Evolutionary conservation across 2,329 filamentous ascomycete genomes (phyloP).

Genomic region (Mycosphaerella sp.): DNA sequence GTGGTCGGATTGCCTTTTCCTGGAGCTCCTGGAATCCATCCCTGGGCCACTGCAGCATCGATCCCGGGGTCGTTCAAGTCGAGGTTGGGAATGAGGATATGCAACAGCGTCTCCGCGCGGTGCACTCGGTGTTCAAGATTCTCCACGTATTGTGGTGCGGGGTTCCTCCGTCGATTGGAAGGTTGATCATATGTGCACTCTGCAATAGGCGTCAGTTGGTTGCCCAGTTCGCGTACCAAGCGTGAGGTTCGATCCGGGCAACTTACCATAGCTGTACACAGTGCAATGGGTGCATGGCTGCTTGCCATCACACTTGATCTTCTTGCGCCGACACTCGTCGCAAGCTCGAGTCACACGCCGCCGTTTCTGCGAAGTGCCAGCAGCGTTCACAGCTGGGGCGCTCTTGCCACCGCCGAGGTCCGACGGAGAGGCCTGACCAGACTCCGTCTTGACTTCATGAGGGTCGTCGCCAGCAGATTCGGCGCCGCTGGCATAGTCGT

Average conservation of each 20-base stretch:
- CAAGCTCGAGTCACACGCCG: slow-evolving; percentile 84
- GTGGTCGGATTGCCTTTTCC: slow-evolving; percentile 26
- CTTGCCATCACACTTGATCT: slow-evolving; percentile 51
- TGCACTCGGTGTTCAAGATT: slow-evolving; percentile 76
- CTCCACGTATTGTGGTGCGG: slow-evolving; percentile 87
- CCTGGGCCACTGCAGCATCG: slow-evolving; percentile 57
- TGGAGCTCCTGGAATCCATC: slow-evolving; percentile 35
- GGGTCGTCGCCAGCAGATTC: slow-evolving; percentile 29
- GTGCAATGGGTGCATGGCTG: slow-evolving; percentile 77
- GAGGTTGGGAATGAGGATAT: slow-evolving; percentile 73
- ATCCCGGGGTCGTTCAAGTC: slow-evolving; percentile 79
- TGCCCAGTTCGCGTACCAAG: neutral
- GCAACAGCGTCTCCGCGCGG: slow-evolving; percentile 72
- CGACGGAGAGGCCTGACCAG: slow-evolving; percentile 24
- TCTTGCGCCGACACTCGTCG: slow-evolving; percentile 72
- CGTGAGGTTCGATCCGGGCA: neutral
- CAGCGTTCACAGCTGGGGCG: slow-evolving; percentile 21
- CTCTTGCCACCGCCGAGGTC: slow-evolving; percentile 14
- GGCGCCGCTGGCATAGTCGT: slow-evolving; percentile 28
- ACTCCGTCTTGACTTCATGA: slow-evolving; percentile 28
- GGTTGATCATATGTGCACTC: slow-evolving; percentile 96
- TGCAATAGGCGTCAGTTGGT: slow-evolving; percentile 34
- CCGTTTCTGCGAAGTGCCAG: slow-evolving; percentile 50
- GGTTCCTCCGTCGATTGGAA: slow-evolving; percentile 83
- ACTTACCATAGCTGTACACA: slow-evolving; percentile 92